Conservation (phyloP, 2,329 filamentous ascomycete species). For the Chaetomium sp. region DNA sequence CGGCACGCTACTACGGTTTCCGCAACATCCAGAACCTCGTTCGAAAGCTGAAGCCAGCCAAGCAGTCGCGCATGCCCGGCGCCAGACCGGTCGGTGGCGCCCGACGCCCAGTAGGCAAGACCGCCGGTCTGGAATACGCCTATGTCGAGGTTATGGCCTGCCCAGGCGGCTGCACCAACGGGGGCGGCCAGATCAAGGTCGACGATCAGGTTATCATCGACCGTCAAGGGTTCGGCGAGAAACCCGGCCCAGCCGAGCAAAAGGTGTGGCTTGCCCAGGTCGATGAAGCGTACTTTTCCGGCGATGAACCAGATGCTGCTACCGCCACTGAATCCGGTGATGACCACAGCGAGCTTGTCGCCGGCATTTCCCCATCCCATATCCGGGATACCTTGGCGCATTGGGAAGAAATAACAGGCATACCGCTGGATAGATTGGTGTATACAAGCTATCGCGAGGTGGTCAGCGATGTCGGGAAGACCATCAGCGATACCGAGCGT, state of each 20-base stretch:
- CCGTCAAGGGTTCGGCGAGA: conserved; percentile 41
- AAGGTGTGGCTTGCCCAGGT: conserved; percentile 77
- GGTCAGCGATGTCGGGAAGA: conserved; percentile 88
- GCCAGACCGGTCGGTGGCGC: conserved; percentile 55
- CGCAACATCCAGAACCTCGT: conserved; percentile 98
- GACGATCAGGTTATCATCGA: conserved; percentile 63
- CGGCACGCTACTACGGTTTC: conserved; percentile 93
- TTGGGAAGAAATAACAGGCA: conserved; percentile 68
- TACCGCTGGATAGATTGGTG: conserved; percentile 64
- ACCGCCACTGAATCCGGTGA: conserved; percentile 24
- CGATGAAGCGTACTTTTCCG: conserved; percentile 87
- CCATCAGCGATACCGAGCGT: conserved; percentile 63
- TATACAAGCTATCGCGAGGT: conserved; percentile 89
- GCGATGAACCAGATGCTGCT: conserved; percentile 45
- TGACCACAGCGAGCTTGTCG: conserved; percentile 40
- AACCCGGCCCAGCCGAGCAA: conserved; percentile 69
- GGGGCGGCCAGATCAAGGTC: conserved; percentile 89
- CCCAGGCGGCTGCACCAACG: conserved; percentile 97
- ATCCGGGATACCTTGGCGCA: conserved; percentile 64
- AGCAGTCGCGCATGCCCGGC: conserved; percentile 71
- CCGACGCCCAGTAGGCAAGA: conserved; percentile 46
- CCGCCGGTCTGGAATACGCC: conserved; percentile 60
- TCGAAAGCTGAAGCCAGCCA: conserved; percentile 77
- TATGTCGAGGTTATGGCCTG: conserved; percentile 99
- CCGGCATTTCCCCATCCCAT: conserved; percentile 59